Base-by-base conservation (phyloP, 495 filamentous ascomycete species). In the Aspergillus ellipticus region DNA sequence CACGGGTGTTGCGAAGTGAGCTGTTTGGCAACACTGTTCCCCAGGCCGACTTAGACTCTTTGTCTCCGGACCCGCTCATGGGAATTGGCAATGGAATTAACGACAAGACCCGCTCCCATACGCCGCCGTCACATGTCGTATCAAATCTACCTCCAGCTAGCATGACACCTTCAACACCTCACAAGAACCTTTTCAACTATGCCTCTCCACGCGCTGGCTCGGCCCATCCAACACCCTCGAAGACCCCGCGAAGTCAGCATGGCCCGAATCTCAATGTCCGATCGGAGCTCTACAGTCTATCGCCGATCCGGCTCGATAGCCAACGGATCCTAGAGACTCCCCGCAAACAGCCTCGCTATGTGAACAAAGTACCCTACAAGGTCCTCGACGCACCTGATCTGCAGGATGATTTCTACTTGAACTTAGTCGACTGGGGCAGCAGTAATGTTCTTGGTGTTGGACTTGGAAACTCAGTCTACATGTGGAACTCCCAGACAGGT, bases 381-480 rank as follows among this genome's bases (percentile, higher is more conserved):
- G 94, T 98, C 6, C 78, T 98, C 4, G 94, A 98, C 78, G 94
- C 95, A 0, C 94, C 94, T 13, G 94, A 97, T 57, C 70, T 98
- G 15, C 92, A 92, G 24, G 94, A 98, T 62, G 95, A 98, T 68
- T 98, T 97, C 69, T 98, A 98, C 62, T 74, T 98, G 28, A 98
- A 98, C 62, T 72, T 98, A 22, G 92, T 98, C 2, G 94, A 98
- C 61, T 98, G 94, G 94, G 94, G 95, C n/a, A 93, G 88, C 61
- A 90, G 86, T 59, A 94, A 97, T 71, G 84, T 96, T 20, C 73
- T 98, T 7, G 95, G 91, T 13, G 94, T 98, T 26, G 94, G 94
- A 0, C 73, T 98, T 42, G 92, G 90, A 16, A 89, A 85, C 26
- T 93, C 89, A 49, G 94, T 98, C n/a, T 98, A 97, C 65, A 94